Evolutionary conservation across 768 basidiomycete genomes (phyloP).

Genomic region (Phanerodontia chrysosporium): DNA sequence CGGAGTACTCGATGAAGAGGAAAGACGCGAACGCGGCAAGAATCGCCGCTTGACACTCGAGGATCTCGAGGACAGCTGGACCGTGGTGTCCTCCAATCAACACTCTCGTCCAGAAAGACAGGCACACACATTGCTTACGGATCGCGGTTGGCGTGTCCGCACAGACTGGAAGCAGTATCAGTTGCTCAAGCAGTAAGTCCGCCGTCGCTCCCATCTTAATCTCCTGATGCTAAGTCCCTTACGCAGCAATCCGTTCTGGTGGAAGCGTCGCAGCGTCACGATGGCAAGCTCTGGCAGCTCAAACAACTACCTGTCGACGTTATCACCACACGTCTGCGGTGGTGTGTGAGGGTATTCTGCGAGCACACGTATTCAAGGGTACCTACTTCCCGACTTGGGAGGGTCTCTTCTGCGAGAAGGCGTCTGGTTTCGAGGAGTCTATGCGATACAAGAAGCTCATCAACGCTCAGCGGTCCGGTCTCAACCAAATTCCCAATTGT

Average conservation of each 20-base stretch:
- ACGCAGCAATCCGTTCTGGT: constrained; percentile 93
- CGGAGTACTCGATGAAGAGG: constrained; percentile 98
- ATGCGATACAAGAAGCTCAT: constrained; percentile 97
- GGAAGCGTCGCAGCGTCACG: constrained; percentile 97
- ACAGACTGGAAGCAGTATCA: constrained; percentile 99
- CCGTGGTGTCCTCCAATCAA: constrained; percentile 97
- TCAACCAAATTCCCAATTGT: constrained; percentile 97
- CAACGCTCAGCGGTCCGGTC: constrained; percentile 97
- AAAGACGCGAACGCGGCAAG: constrained; percentile 99
- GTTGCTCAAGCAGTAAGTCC: constrained; percentile 78
- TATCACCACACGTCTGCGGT: constrained; percentile 93
- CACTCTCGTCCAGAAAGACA: constrained; percentile 97
- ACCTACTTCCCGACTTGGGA: constrained; percentile 99
- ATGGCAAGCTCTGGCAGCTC: constrained; percentile 93
- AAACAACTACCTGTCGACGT: constrained; percentile 99
- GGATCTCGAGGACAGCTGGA: constrained; percentile 98
- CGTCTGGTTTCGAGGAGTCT: constrained; percentile 93
- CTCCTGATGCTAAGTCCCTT: constrained; percentile 1
- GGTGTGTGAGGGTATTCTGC: constrained; percentile 94
- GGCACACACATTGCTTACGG: constrained; percentile 95
- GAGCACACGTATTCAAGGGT: constrained; percentile 98
- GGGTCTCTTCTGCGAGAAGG: constrained; percentile 98
- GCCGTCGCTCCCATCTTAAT: constrained; percentile 1
- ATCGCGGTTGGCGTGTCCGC: constrained; percentile 97
- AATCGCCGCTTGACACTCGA: constrained; percentile 95